Conservation (phyloP, 345 rosid species). For the Eucalyptus tenuipes region DNA sequence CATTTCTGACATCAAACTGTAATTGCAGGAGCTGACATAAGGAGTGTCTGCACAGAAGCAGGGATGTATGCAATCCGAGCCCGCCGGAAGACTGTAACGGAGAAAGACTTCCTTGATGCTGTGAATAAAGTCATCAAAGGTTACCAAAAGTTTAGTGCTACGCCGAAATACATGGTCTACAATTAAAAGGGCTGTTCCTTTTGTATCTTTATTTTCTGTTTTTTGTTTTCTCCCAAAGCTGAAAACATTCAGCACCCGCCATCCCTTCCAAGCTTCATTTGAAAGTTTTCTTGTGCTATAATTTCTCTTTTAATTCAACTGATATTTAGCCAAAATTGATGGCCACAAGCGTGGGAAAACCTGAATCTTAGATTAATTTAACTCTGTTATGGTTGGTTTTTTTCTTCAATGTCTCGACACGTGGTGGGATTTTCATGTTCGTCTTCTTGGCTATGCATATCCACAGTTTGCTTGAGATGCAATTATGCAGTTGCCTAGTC, state of each 20-base stretch:
- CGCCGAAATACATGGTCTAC: slow-evolving; percentile 94
- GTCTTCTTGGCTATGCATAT: not conserved
- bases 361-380: not conserved
- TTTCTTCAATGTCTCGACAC: not conserved
- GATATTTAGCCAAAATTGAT: not conserved
- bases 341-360: not conserved
- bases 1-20: not conserved
- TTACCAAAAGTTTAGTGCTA: slow-evolving; percentile 91
- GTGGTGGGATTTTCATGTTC: not conserved
- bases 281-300: not conserved
- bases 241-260: not conserved
- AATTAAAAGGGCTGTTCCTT: slow-evolving; percentile 14
- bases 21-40: slow-evolving; percentile 76
- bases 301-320: not conserved
- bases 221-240: not conserved
- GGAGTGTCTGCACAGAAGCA: slow-evolving; percentile 97
- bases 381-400: not conserved
- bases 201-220: not conserved
- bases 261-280: not conserved
- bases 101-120: slow-evolving; percentile 95
- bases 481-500: not conserved
- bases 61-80: slow-evolving; percentile 95
- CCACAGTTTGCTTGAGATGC: not conserved
- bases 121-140: slow-evolving; percentile 96
- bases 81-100: slow-evolving; percentile 85